Conservation (phyloP, 2,329 filamentous ascomycete species). For the Colletotrichum higginsianum region DNA sequence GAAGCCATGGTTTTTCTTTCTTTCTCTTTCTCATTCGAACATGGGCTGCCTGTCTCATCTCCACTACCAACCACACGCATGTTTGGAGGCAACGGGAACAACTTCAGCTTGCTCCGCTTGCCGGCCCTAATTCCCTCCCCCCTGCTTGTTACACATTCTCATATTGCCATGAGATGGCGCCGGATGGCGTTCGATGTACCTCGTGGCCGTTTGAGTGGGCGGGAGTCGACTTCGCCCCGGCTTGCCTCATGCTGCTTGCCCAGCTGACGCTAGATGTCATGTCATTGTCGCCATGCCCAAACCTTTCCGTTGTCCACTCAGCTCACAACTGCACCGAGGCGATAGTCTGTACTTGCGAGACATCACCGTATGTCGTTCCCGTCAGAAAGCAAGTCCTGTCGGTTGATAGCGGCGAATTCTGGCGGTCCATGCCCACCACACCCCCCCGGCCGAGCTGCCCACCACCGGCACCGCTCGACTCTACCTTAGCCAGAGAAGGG, state of each 20-base stretch:
- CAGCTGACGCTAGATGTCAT: constrained; percentile 37
- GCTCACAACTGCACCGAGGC: constrained; percentile 35
- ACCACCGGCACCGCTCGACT: background rate
- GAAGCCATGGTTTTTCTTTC: constrained; percentile 15
- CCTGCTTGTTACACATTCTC: background rate
- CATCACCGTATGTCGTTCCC: constrained; percentile 28
- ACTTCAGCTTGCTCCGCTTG: constrained; percentile 6
- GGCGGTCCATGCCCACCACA: constrained; percentile 23
- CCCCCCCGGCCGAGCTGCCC: constrained; percentile 20
- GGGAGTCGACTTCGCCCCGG: constrained; percentile 19
- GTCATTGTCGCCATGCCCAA: constrained; percentile 15
- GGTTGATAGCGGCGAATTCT: constrained; percentile 8
- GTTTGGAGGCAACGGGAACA: constrained; percentile 23
- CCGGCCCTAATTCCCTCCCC: constrained; percentile 15
- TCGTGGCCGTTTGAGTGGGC: constrained; percentile 33
- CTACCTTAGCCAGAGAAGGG: constrained; percentile 32
- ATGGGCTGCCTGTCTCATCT: constrained; percentile 39
- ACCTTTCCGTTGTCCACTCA: constrained; percentile 9
- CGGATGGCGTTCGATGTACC: constrained; percentile 36
- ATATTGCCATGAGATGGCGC: background rate
- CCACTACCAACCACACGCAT: constrained; percentile 33
- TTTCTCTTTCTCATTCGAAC: background rate
- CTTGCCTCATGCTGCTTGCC: constrained; percentile 12
- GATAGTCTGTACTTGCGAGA: constrained; percentile 39
- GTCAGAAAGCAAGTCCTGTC: constrained; percentile 30